Percentiles rank a stretch among this genome's conserved stretches.
These are phyloP conservation scores for Calonectria honghensis DNA, from an alignment of 2,329 filamentous ascomycete genomes.

Conservation along the genomic window DNA sequence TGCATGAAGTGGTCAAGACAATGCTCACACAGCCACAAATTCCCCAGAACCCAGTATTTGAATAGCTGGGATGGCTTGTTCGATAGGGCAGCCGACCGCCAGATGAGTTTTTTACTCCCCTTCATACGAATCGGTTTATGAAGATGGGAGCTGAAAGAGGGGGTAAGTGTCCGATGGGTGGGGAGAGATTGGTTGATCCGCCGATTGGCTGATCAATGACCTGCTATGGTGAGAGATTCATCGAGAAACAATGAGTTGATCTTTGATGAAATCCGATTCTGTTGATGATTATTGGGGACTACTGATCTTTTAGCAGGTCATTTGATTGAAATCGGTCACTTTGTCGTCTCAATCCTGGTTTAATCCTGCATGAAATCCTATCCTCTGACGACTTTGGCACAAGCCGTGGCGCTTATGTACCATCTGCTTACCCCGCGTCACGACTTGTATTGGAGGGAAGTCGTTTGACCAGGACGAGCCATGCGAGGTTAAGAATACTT, in stretches of 20 bases:
- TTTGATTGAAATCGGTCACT: too few species aligned
- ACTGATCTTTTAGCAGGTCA: background rate
- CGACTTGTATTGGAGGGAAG: background rate
- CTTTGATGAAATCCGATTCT: background rate
- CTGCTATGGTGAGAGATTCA: background rate
- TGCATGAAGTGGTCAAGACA: background rate
- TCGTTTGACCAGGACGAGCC: background rate
- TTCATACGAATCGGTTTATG: background rate
- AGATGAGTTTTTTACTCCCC: background rate
- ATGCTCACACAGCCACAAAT: slow-evolving; percentile 31
- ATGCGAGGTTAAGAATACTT: background rate
- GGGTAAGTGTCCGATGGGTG: background rate
- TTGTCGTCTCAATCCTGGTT: background rate
- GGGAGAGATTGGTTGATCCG: background rate
- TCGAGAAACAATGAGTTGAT: background rate
- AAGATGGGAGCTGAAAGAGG: background rate
- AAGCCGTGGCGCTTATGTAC: background rate
- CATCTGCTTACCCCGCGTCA: slow-evolving; percentile 1
- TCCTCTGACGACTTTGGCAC: slow-evolving; percentile 1
- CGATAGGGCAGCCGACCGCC: background rate
- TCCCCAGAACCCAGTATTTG: too few species aligned
- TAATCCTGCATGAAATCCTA: background rate
- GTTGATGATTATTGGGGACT: background rate
- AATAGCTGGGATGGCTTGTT: background rate
- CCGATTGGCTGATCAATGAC: background rate